Percentiles rank a stretch among this genome's conserved stretches.
These are phyloP conservation scores for Ramularia endophylla DNA, from an alignment of 2,329 filamentous ascomycete genomes.

Conservation along the genomic window DNA sequence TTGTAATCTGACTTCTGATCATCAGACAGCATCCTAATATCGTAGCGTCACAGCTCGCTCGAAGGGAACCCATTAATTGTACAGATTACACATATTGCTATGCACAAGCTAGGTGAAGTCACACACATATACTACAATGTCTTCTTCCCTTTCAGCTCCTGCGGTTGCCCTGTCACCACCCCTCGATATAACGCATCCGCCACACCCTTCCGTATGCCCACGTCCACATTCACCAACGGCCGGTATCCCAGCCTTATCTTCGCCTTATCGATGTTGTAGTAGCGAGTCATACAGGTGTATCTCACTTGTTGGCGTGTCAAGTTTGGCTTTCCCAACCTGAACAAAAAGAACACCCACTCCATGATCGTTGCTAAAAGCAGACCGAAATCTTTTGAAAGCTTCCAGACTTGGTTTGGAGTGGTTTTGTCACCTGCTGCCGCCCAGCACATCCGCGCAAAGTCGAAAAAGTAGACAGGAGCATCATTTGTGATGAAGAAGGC, in stretches of 20 bases:
- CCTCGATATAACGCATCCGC: constrained; percentile 35
- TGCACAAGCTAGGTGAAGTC: too few relatives aligned
- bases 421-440: constrained; percentile 37
- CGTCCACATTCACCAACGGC: constrained; percentile 60
- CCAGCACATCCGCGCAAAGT: constrained; percentile 45
- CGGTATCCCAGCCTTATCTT: constrained; percentile 63
- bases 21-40: too few relatives aligned
- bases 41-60: too few relatives aligned
- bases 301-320: constrained; percentile 46
- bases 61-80: too few relatives aligned
- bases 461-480: constrained; percentile 46
- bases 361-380: constrained; percentile 38
- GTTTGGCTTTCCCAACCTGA: constrained; percentile 40
- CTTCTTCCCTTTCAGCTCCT: constrained; percentile 30
- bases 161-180: constrained; percentile 29
- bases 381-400: constrained; percentile 36
- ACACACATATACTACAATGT: constrained; percentile 14
- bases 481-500: constrained; percentile 42
- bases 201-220: constrained; percentile 50
- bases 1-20: too few relatives aligned
- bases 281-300: constrained; percentile 69
- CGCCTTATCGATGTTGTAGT: constrained; percentile 72
- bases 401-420: constrained; percentile 37
- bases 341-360: constrained; percentile 41
- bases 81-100: too few relatives aligned